Evolutionary conservation across 139 green algal genomes (phyloP), one percentile per base, ranked within the genome.

Genomic region (Volvox reticuliferus): DNA sequence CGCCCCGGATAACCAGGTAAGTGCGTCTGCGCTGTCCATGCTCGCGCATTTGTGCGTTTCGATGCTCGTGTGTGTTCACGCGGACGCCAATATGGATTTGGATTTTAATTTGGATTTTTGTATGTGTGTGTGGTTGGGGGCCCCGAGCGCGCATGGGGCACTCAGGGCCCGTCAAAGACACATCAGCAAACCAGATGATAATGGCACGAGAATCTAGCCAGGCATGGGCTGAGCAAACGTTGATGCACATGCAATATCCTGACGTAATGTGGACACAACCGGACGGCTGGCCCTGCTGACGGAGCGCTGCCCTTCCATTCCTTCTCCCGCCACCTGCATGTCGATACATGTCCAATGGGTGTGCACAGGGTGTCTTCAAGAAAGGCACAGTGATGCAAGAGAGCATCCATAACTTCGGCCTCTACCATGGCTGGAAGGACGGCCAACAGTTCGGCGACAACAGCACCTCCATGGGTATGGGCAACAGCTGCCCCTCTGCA

Each of bases 351-450:
- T n/a, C n/a, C n/a, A n/a, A n/a, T n/a, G n/a, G n/a, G n/a, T 69
- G 62, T 69, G 62, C 68, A 1, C 67, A 81, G 83, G 83, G 67
- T 36, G n/a, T 67, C 26, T 89, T 81, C 67, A 44, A 37, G 36
- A 89, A 80, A 68, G 83, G 67, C 67, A 79, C 67, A 0, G 35
- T 81, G 22, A 17, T 81, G 35, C 83, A 89, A 68, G 83, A 89
- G 83, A 36, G 44, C 24, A 5, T 89, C 18, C 83, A 89, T 37
- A 89, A 89, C 68, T 68, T 81, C 17, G 36, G 36, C 24, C 35
- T 89, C 35, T 89, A 89, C 28, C 83, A 89, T 36, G 82, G 82
- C 50, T 86, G 79, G 79, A 35, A 62, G 62, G 28, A 67, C 24
- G 85, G 85, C 44, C 26, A 75, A 19, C 69, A 82, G 69, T 89